A percentile compares a stretch with the other conserved stretches of the same genome.
Conservation (phyloP, 805 yeast species). For the Ogataea trehaloabstinens region DNA sequence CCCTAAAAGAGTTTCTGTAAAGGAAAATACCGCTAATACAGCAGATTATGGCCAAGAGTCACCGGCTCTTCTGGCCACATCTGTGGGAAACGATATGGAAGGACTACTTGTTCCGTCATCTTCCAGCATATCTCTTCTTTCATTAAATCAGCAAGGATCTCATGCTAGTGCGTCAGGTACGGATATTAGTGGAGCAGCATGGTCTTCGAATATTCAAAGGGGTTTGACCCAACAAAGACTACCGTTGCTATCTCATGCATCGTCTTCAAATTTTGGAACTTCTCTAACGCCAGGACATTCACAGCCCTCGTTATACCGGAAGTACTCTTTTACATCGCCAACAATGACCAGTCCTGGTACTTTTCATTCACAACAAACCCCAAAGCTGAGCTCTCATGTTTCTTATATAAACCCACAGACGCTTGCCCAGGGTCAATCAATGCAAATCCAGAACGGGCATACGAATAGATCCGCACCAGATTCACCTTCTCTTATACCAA, state of each 20-base stretch:
- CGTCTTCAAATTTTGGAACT: constrained; percentile 6
- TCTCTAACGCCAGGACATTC: constrained; percentile 7
- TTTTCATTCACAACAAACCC: constrained; percentile 3
- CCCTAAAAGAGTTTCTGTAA: constrained; percentile 4
- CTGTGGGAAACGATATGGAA: constrained; percentile 33
- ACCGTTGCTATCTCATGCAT: constrained; percentile 10
- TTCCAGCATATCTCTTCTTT: constrained; percentile 34
- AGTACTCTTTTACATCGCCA: constrained; percentile 22
- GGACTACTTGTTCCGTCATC: constrained; percentile 35
- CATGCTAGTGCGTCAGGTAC: background rate
- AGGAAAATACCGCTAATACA: background rate
- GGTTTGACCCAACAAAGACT: constrained; percentile 20
- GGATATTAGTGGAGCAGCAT: background rate
- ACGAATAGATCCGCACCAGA: constrained; percentile 37
- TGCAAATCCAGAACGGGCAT: constrained; percentile 10
- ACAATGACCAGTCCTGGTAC: constrained; percentile 8
- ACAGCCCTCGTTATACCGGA: constrained; percentile 11
- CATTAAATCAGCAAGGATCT: constrained; percentile 28
- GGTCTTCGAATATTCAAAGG: constrained; percentile 16
- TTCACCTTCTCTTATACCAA: constrained; percentile 52
- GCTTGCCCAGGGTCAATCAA: constrained; percentile 4
- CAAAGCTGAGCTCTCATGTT: background rate
- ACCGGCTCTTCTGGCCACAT: constrained; percentile 34
- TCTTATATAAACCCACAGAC: background rate
- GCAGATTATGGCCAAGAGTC: constrained; percentile 19